Percentiles rank a stretch among this genome's conserved stretches.
phyloP scores from a whole-genome alignment of 805 yeast species.

The Metschnikowia santaceciliae region DNA sequence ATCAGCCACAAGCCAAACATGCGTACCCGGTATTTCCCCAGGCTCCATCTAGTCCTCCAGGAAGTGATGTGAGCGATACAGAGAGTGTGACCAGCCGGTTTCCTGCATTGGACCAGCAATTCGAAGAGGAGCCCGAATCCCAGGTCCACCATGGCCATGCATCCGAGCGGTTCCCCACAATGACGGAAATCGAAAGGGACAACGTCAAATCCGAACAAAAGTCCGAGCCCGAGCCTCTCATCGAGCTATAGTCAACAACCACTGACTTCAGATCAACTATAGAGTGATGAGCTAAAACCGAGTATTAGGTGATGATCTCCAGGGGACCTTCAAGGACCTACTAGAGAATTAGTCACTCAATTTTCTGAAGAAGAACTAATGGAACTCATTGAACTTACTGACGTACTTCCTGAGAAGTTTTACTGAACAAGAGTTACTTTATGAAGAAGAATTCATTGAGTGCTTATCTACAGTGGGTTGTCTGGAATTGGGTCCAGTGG shows the following conservation, averaged over 20 bases:
- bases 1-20: not conserved
- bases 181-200: slow-evolving; percentile 5
- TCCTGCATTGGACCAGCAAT: slow-evolving; percentile 13
- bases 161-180: slow-evolving; percentile 8
- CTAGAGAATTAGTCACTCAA: no score
- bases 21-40: not conserved
- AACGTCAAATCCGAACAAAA: not conserved
- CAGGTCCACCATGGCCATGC: slow-evolving; percentile 12
- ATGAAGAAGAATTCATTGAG: no score
- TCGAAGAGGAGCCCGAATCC: slow-evolving; percentile 1
- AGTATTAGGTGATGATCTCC: no score
- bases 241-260: slow-evolving; percentile 26
- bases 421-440: no score
- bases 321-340: no score
- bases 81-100: slow-evolving; percentile 20
- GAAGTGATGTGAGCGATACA: slow-evolving; percentile 12
- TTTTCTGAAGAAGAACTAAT: no score
- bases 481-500: no score
- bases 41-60: slow-evolving; percentile 18
- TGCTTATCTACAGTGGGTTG: no score
- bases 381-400: no score
- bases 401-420: no score
- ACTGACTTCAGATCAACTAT: not conserved
- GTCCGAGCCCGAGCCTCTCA: slow-evolving; percentile 39
- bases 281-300: no score